Conservation (phyloP, 2,329 filamentous ascomycete species). For the Ceratocystis variospora region DNA sequence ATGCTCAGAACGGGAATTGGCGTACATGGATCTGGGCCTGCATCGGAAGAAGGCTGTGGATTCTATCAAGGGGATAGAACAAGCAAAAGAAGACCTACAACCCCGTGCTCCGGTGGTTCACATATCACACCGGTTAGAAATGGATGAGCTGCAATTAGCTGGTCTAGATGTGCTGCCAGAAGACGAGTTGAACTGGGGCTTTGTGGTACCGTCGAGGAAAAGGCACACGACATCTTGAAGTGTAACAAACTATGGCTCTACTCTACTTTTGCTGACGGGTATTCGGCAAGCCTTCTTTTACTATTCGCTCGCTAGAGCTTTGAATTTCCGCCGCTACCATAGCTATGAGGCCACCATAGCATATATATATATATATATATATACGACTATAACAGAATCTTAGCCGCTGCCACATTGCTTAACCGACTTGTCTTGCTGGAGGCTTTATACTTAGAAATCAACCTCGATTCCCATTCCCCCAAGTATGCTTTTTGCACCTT, state of each 20-base stretch:
- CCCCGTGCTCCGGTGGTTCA: neutral
- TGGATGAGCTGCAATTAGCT: neutral
- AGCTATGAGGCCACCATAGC: no score
- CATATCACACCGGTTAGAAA: neutral
- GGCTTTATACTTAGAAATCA: no score
- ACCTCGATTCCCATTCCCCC: no score
- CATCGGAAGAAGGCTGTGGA: neutral
- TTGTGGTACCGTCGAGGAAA: neutral
- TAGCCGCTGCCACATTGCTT: no score
- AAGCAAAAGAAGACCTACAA: neutral
- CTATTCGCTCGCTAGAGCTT: no score
- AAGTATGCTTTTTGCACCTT: no score
- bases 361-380: no score
- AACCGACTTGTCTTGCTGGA: no score
- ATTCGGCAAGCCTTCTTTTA: neutral
- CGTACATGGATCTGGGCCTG: conserved; percentile 2
- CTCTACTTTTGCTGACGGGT: neutral
- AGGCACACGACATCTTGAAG: neutral
- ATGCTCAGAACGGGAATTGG: conserved; percentile 6
- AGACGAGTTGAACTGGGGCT: neutral
- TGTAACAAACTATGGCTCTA: neutral
- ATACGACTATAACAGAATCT: no score
- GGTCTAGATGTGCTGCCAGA: neutral
- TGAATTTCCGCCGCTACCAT: no score
- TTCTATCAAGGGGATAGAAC: neutral